These are phyloP conservation scores for Triglochin maritima DNA, from an alignment of 106 monocot species.

Conservation along the genomic window DNA sequence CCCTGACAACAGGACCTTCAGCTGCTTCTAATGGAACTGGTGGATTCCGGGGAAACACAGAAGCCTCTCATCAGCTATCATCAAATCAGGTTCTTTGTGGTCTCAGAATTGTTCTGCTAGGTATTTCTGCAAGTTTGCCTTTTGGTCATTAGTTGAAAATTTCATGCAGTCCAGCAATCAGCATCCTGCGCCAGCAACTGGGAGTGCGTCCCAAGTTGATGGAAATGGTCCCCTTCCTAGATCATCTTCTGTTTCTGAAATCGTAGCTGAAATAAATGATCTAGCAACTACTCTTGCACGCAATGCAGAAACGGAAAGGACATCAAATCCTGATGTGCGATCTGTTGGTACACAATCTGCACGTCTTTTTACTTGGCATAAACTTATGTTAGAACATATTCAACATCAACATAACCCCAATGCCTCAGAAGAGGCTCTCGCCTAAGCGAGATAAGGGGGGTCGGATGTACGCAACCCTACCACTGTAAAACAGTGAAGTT, in stretches of 20 bases:
- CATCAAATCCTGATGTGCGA: background rate
- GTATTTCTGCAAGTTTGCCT: background rate
- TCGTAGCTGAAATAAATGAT: slow-evolving; percentile 7
- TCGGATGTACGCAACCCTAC: too few relatives aligned
- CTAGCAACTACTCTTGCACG: slow-evolving; percentile 12
- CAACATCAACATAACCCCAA: too few relatives aligned
- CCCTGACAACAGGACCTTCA: slow-evolving; percentile 29
- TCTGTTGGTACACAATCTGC: background rate
- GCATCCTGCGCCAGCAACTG: slow-evolving; percentile 9
- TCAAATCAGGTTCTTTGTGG: slow-evolving; percentile 14
- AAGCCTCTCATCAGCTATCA: slow-evolving; percentile 1
- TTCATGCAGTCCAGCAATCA: slow-evolving; percentile 8
- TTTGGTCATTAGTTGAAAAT: background rate
- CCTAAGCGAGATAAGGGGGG: too few relatives aligned
- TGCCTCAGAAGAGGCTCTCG: too few relatives aligned
- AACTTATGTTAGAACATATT: background rate
- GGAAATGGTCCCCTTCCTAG: background rate
- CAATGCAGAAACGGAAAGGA: slow-evolving; percentile 5
- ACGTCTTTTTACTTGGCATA: too few relatives aligned
- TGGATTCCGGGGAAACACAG: slow-evolving; percentile 15
- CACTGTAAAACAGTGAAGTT: too few relatives aligned
- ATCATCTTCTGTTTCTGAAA: slow-evolving; percentile 13
- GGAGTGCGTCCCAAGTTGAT: slow-evolving; percentile 12
- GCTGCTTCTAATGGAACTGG: slow-evolving; percentile 19
- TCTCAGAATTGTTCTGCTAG: background rate